Evolutionary conservation across 148 eudicot genomes (phyloP), one percentile per base, ranked within the genome.

Genomic region (Spergularia bocconei): DNA sequence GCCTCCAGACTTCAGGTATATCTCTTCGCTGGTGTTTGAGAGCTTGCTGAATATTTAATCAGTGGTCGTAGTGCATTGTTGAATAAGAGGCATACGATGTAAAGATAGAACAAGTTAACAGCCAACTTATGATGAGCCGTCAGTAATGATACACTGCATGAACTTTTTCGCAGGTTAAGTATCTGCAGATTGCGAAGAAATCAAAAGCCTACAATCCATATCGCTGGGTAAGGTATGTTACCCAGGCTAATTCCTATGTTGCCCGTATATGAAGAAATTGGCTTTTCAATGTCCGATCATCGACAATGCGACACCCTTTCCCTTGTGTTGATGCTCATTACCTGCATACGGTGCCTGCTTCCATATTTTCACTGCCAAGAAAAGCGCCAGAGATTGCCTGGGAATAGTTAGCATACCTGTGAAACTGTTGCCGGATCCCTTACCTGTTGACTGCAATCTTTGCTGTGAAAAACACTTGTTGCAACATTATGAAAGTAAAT

Each of bases 1-100:
- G 86, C 92, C 75, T 95, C 97, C 68, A 89, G 92, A 83, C 92
- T 95, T 76, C 97, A 94, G 96, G 98, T 91, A 83, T 76, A 38
- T 52, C 47, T 66, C 61, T 41, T n/a, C 64, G 19, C 29, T 59
- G 38, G 59, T 48, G 56, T 73, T 54, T 57, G 21, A 15, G 54
- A 62, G 19, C 54, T 55, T 8, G 9, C 14, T 25, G 39, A 39
- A 41, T 48, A 52, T 69, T 4, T 50, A 70, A 33, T 21, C 0
- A 58, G 11, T 16, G 17, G 69, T 44, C 4, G 20, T 44, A 53
- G 6, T 62, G 57, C 61, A 61, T 59, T 44, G 60, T 66, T 29
- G 41, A 25, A 36, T 69, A 6, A 9, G 48, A 44, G 7, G 10
- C 10, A 9, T 44, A 44, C 48, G 8, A 44, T 2, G 10, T 44